phyloP scores from a whole-genome alignment of 768 basidiomycete genomes.

The Kockovaella imperatae region DNA sequence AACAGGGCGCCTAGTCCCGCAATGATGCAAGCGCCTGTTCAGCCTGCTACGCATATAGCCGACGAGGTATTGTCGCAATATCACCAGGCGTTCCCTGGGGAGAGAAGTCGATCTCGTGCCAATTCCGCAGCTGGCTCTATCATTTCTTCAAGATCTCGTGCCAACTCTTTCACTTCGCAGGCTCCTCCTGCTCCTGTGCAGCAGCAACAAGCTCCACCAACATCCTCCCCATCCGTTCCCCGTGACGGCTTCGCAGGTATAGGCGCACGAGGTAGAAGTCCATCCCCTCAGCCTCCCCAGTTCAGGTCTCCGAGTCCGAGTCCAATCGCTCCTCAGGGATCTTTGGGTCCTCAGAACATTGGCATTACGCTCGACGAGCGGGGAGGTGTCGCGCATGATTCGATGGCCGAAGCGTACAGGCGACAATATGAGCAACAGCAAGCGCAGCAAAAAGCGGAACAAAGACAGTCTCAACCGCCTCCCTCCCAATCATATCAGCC shows the following conservation, averaged over 20 bases:
- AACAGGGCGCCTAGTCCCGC: slow-evolving; percentile 48
- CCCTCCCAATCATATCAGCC: neutral
- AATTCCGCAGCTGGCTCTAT: slow-evolving; percentile 34
- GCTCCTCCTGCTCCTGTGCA: slow-evolving; percentile 23
- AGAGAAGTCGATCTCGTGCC: slow-evolving; percentile 26
- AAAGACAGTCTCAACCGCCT: neutral
- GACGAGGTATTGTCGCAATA: slow-evolving; percentile 70
- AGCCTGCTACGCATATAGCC: slow-evolving; percentile 48
- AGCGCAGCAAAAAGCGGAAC: slow-evolving; percentile 2
- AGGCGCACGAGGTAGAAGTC: slow-evolving; percentile 51
- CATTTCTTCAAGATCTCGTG: slow-evolving; percentile 23
- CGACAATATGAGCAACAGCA: slow-evolving; percentile 34
- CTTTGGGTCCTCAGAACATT: slow-evolving; percentile 62
- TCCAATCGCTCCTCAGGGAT: slow-evolving; percentile 50
- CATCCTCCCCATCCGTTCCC: slow-evolving; percentile 24
- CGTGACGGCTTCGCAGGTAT: slow-evolving; percentile 67
- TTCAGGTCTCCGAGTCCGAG: slow-evolving; percentile 26
- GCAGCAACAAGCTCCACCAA: slow-evolving; percentile 28
- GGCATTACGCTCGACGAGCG: slow-evolving; percentile 74
- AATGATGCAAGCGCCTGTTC: slow-evolving; percentile 60
- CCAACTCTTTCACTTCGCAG: slow-evolving; percentile 11
- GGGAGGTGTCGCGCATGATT: slow-evolving; percentile 73
- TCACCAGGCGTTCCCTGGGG: slow-evolving; percentile 79
- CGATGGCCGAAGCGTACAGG: slow-evolving; percentile 37
- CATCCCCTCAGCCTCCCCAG: slow-evolving; percentile 53